Base-by-base conservation (phyloP, 2,329 filamentous ascomycete genomes). In the Sclerotinia minor region DNA sequence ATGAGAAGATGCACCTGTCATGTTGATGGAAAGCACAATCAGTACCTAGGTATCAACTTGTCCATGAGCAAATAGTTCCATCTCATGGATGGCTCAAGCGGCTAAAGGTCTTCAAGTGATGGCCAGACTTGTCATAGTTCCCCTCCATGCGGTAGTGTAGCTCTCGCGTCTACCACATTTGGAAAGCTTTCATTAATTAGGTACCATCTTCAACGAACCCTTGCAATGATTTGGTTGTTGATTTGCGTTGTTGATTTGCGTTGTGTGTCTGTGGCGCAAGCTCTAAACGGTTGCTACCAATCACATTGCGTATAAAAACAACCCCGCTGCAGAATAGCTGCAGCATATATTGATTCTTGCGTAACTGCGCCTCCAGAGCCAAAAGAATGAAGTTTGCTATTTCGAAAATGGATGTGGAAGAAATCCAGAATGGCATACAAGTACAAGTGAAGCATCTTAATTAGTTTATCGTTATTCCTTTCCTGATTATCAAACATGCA, bases 271-370 rank as follows among this genome's bases (percentile, higher is more conserved):
- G 64, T 60, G 64, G 64, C 64, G 54, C 64, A 60, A 60, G n/a
- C 32, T 60, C 21, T 24, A 41, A 38, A 38, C 32, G 19, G 11
- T 15, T 38, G 24, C 11, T 29, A 3, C 54, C 64, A 66, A 60
- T 66, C 53, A 66, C 11, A 15, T 26, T 49, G 53, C 53, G 64
- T 66, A 41, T 66, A 66, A 50, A 66, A 66, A 66, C 64, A 59
- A 60, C 41, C 53, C 17, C n/a, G 44, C 44, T 65, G 53, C 53
- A 59, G 21, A 49, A 17, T 7, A 49, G 44, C 29, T 66, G 44
- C 64, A 59, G 53, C 29, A 60, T 66, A 44, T 66, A 66, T 66
- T 66, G 53, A 66, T 66, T 66, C 32, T 66, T 49, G 53, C 54
- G 32, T n/a, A 47, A 66, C 52, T 66, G 64, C 64, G 64, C 64